These are phyloP conservation scores for Pythium monospermum DNA, from an alignment of 352 stramenopile genomes.

Conservation along the genomic window DNA sequence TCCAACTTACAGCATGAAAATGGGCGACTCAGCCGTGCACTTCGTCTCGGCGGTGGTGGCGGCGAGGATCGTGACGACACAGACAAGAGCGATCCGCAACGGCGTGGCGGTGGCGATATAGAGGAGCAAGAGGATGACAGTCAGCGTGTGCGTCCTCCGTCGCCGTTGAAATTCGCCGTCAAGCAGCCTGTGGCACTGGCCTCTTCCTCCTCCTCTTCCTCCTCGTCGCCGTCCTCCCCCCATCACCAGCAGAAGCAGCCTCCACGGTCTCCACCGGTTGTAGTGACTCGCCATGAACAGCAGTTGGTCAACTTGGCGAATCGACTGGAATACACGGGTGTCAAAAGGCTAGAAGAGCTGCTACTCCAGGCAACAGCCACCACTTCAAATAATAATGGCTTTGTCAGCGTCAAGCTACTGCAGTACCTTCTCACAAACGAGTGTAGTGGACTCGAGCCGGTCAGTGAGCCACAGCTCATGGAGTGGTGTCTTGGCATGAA, in stretches of 20 bases:
- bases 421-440: conserved; percentile 34
- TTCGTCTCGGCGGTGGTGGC: conserved; percentile 17
- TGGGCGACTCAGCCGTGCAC: conserved; percentile 34
- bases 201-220: too few relatives aligned
- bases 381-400: conserved; percentile 27
- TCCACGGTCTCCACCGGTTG: neutral
- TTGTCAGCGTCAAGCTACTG: conserved; percentile 50
- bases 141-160: conserved; percentile 5
- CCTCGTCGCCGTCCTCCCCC: too few relatives aligned
- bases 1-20: conserved; percentile 40
- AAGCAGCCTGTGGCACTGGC: too few relatives aligned
- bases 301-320: conserved; percentile 43
- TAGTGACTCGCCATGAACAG: conserved; percentile 39
- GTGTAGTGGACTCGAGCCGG: conserved; percentile 24
- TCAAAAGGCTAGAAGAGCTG: conserved; percentile 39
- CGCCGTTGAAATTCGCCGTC: conserved; percentile 12
- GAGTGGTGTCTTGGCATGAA: conserved; percentile 62
- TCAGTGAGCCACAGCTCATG: conserved; percentile 35
- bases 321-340: conserved; percentile 39
- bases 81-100: too few relatives aligned
- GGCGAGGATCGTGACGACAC: too few relatives aligned
- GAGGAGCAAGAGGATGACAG: neutral
- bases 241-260: neutral
- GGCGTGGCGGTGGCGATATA: too few relatives aligned
- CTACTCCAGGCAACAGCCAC: conserved; percentile 24